Percentiles rank a stretch among this genome's conserved stretches.
Evolutionary conservation across 192 early-diverging fungal species (phyloP).

Genomic region (Umbelopsis sp.): DNA sequence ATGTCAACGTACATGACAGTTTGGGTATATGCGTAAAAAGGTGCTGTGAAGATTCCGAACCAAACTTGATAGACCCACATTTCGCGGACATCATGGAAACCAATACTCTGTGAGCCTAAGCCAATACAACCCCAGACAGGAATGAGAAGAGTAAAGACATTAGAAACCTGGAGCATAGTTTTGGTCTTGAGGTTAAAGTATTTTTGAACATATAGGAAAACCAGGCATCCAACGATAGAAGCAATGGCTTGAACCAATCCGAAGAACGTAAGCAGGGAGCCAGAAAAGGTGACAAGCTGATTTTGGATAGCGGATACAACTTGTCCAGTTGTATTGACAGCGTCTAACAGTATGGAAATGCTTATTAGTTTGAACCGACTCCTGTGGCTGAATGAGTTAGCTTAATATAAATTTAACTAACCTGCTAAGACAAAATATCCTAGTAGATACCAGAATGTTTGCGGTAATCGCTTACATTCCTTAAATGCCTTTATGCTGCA

Average conservation of each 20-base stretch:
- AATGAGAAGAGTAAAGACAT: conserved; percentile 33
- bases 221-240: conserved; percentile 42
- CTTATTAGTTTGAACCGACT: background rate
- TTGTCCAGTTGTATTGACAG: conserved; percentile 32
- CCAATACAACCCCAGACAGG: conserved; percentile 44
- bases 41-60: conserved; percentile 34
- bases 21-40: conserved; percentile 43
- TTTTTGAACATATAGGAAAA: conserved; percentile 39
- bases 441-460: conserved; percentile 40
- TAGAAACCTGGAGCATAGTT: conserved; percentile 39
- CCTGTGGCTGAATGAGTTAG: background rate
- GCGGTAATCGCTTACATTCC: conserved; percentile 35
- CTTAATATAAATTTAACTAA: background rate
- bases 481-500: conserved; percentile 23
- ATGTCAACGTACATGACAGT: conserved; percentile 29
- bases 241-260: conserved; percentile 31
- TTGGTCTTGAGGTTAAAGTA: conserved; percentile 39
- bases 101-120: conserved; percentile 22
- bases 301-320: conserved; percentile 36
- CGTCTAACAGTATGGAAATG: conserved; percentile 14
- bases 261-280: conserved; percentile 30
- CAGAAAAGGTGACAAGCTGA: conserved; percentile 25
- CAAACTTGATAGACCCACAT: conserved; percentile 34
- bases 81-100: conserved; percentile 28
- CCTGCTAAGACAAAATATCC: conserved; percentile 41